Evolutionary conservation across 495 filamentous ascomycete species (phyloP).

Genomic region (Bryoglossum gracile): DNA sequence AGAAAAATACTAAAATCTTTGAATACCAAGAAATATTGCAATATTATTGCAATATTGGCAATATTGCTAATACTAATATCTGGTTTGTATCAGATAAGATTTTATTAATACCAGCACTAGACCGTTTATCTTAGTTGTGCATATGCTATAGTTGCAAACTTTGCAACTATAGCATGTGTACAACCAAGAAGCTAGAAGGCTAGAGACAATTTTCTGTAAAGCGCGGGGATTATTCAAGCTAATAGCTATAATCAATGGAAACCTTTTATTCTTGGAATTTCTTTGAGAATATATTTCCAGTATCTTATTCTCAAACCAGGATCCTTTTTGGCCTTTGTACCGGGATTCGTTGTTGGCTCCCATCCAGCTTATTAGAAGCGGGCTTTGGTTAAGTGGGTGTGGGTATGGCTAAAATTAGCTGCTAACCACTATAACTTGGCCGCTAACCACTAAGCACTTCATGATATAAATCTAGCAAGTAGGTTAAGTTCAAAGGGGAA

Average conservation of each 20-base stretch:
- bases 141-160: too few species aligned
- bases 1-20: background rate
- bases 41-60: background rate
- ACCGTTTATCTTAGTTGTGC: too few species aligned
- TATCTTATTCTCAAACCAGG: constrained; percentile 2
- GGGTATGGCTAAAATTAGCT: background rate
- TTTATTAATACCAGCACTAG: background rate
- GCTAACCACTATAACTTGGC: background rate
- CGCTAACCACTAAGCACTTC: too few species aligned
- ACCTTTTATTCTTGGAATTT: too few species aligned
- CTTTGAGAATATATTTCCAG: too few species aligned
- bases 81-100: background rate
- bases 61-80: background rate
- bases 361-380: background rate
- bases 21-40: background rate
- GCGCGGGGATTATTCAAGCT: too few species aligned
- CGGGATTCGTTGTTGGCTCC: background rate
- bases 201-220: too few species aligned
- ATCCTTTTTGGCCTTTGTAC: background rate
- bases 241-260: too few species aligned
- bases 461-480: too few species aligned
- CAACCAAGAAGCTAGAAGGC: too few species aligned
- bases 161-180: too few species aligned
- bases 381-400: background rate
- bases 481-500: too few species aligned